Conservation (phyloP, 2,329 filamentous ascomycete species). For the Seiridium cupressi region DNA sequence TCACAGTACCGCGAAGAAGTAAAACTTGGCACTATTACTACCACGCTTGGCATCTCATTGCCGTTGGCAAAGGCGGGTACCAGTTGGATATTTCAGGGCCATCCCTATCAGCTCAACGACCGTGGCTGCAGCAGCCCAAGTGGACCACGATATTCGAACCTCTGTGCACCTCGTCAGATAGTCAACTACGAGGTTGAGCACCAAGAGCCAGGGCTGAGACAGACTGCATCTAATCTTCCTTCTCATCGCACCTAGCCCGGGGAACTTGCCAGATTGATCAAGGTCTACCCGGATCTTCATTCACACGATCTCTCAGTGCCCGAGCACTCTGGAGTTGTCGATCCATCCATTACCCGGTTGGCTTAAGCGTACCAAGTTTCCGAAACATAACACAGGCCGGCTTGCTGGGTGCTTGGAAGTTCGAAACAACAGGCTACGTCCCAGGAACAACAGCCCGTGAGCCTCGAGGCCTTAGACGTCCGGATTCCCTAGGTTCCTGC, state of each 20-base stretch:
- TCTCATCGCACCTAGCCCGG: slow-evolving; percentile 13
- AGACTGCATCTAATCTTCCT: slow-evolving; percentile 8
- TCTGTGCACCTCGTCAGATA: slow-evolving; percentile 5
- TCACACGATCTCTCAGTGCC: slow-evolving; percentile 19
- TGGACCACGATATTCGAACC: slow-evolving; percentile 1
- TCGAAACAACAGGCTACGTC: slow-evolving; percentile 27
- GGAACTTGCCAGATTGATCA: slow-evolving; percentile 10
- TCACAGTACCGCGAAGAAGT: neutral
- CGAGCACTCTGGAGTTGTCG: slow-evolving; percentile 15
- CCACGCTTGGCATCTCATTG: neutral
- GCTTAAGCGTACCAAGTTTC: slow-evolving; percentile 27
- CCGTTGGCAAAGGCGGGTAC: neutral
- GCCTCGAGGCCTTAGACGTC: slow-evolving; percentile 23
- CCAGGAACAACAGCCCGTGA: slow-evolving; percentile 13
- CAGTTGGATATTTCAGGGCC: neutral
- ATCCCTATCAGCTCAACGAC: neutral
- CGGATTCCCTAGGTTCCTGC: slow-evolving; percentile 19
- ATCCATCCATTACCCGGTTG: slow-evolving; percentile 17
- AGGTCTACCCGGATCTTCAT: slow-evolving; percentile 11
- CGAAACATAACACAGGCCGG: slow-evolving; percentile 30
- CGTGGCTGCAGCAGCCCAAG: neutral
- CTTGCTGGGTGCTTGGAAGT: slow-evolving; percentile 25
- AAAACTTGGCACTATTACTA: neutral
- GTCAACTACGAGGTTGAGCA: neutral
- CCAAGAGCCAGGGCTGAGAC: slow-evolving; percentile 9